Conservation (phyloP, 495 filamentous ascomycete species). For the Penicillium antarcticum region DNA sequence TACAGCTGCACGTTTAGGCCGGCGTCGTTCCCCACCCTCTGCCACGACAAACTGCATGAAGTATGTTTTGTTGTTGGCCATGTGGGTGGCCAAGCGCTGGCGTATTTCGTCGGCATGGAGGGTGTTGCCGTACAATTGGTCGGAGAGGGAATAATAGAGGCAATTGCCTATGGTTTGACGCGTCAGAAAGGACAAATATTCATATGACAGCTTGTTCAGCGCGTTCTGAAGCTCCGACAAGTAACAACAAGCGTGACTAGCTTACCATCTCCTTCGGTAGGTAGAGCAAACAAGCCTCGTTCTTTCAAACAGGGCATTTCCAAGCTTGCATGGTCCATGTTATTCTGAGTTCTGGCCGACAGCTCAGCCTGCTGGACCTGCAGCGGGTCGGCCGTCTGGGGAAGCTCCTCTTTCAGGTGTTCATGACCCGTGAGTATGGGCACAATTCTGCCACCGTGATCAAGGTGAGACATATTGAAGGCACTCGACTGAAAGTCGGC, state of each 20-base stretch:
- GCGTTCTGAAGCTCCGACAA: not conserved
- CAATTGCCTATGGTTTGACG: conserved; percentile 58
- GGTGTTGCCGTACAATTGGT: conserved; percentile 69
- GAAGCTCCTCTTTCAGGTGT: too few relatives aligned
- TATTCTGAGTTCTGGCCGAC: conserved; percentile 6
- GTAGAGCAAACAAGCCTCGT: conserved; percentile 39
- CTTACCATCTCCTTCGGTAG: conserved; percentile 48
- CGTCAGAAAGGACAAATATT: conserved; percentile 12
- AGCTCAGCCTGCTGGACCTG: conserved; percentile 13
- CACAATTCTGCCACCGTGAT: conserved; percentile 48
- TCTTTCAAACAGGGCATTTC: conserved; percentile 38
- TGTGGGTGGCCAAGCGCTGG: conserved; percentile 57
- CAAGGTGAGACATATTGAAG: conserved; percentile 40
- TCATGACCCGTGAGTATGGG: conserved; percentile 39
- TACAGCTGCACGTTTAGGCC: conserved; percentile 57
- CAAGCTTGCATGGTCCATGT: conserved; percentile 23
- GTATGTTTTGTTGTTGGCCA: conserved; percentile 55
- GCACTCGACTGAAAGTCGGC: conserved; percentile 33
- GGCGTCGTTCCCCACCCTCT: conserved; percentile 57
- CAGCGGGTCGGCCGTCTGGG: conserved; percentile 3
- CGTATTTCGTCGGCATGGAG: conserved; percentile 58
- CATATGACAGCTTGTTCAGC: not conserved
- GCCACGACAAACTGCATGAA: conserved; percentile 67
- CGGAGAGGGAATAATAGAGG: conserved; percentile 73
- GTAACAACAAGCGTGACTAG: not conserved